These are phyloP conservation scores for Leishmania amazonensis DNA, from an alignment of 208 protist species.

Conservation along the genomic window DNA sequence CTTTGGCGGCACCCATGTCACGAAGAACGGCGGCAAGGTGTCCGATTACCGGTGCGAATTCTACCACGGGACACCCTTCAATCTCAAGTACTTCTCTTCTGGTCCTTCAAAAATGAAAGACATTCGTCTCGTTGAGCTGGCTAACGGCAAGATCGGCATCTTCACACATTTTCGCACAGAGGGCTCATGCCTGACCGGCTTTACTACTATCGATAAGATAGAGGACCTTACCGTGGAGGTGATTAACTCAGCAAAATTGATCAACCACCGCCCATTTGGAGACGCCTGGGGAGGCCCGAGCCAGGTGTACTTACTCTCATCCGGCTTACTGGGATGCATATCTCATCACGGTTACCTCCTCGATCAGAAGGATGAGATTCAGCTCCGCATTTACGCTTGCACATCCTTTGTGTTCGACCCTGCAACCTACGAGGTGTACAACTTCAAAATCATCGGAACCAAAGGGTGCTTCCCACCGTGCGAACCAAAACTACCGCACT, in stretches of 20 bases:
- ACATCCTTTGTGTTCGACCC: constrained; percentile 62
- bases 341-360: constrained; percentile 53
- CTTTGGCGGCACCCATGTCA: constrained; percentile 57
- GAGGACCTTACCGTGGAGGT: constrained; percentile 50
- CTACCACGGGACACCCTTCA: constrained; percentile 42
- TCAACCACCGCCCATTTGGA: constrained; percentile 56
- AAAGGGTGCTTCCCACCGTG: constrained; percentile 42
- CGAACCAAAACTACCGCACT: constrained; percentile 31
- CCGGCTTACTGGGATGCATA: constrained; percentile 53
- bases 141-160: constrained; percentile 51
- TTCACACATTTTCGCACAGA: constrained; percentile 65
- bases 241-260: constrained; percentile 52
- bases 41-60: constrained; percentile 63
- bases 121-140: constrained; percentile 51
- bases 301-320: constrained; percentile 47
- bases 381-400: constrained; percentile 48
- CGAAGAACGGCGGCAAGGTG: constrained; percentile 45
- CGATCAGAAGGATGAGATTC: constrained; percentile 33
- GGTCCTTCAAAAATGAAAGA: constrained; percentile 67
- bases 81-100: constrained; percentile 52
- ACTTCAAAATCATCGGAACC: constrained; percentile 61
- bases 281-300: constrained; percentile 57
- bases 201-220: constrained; percentile 57
- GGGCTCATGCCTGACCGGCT: constrained; percentile 49
- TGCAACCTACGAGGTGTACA: constrained; percentile 36